These are phyloP conservation scores for Cerrena zonata DNA, from an alignment of 1,284 basidiomycete genomes.

Conservation along the genomic window DNA sequence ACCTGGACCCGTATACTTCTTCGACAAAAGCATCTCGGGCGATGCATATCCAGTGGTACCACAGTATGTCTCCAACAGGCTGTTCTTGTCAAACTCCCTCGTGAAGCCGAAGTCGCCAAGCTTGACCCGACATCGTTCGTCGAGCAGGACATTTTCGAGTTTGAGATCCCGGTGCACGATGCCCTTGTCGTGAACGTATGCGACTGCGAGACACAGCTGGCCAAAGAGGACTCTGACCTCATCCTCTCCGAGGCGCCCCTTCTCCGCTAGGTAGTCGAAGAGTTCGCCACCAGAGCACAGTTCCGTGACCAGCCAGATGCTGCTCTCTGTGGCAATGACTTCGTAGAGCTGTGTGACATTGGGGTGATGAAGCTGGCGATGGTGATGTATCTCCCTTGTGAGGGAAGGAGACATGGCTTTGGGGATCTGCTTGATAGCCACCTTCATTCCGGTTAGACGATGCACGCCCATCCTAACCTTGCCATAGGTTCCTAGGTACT, in stretches of 20 bases:
- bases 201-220: constrained; percentile 93
- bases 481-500: constrained; percentile 73
- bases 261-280: constrained; percentile 95
- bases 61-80: constrained; percentile 90
- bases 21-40: constrained; percentile 89
- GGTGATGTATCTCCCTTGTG: constrained; percentile 96
- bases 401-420: constrained; percentile 85
- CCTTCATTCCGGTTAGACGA: constrained; percentile 80
- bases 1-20: constrained; percentile 88
- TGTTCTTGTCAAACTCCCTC: constrained; percentile 82
- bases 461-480: constrained; percentile 91
- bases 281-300: constrained; percentile 94
- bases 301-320: constrained; percentile 96
- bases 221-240: constrained; percentile 84
- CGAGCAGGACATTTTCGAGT: constrained; percentile 89
- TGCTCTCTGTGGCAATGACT: constrained; percentile 91
- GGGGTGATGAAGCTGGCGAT: constrained; percentile 92
- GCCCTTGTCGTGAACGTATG: constrained; percentile 83
- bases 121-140: constrained; percentile 82
- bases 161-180: constrained; percentile 95
- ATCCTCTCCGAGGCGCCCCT: constrained; percentile 79
- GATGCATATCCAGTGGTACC: constrained; percentile 95
- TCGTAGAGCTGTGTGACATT: constrained; percentile 95
- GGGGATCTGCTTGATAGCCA: constrained; percentile 97
- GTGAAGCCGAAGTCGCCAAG: constrained; percentile 97